Base-by-base conservation (phyloP, 2,329 filamentous ascomycete genomes). In the Claviceps maximensis region DNA sequence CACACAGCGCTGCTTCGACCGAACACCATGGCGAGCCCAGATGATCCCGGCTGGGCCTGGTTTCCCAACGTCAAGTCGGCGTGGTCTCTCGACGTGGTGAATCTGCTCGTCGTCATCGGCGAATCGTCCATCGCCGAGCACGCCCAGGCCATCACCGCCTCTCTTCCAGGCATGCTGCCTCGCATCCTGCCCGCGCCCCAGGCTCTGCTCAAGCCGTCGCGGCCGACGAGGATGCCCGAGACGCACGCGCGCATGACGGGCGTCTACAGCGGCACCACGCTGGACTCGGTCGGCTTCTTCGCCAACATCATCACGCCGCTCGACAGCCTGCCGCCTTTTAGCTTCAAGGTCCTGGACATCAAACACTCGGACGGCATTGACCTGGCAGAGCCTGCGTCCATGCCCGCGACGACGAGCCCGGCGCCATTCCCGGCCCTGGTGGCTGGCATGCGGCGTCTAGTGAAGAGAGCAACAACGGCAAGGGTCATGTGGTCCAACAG, bases 161-260 rank as follows among this genome's bases (percentile, higher is more conserved):
- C 77, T 10, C 70, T 73, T 56, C 70, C 79, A 36, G 80, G 77
- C 58, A 71, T 79, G 41, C 68, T 83, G 3, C 80, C 80, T 29
- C 75, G 80, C 49, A 73, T 83, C 50, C 73, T 83, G 29, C 80
- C 80, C 9, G 80, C 80, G 1, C 80, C 80, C 1, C 80, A 83
- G 64, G 77, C 77, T 47, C 70, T 84, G n/a, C 67, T 83, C 47
- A 78, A 78, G 54, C 72, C 78, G 10, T 67, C 70, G 23, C 74
- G 80, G 2, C 78, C 78, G 8, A 69, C 68, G 29, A 73, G 79
- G 46, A 73, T 83, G 61, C 79, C 80, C 46, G 73, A 77, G 56
- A 71, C 73, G 17, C 68, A 71, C 17, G 77, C 77, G 42, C 73
- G 73, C 51, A 76, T 82, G 60, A 73, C 75, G 1, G 79, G 79